These are phyloP conservation scores for Cicer pinnatifidum DNA, from an alignment of 306 rosid genomes.

Conservation along the genomic window DNA sequence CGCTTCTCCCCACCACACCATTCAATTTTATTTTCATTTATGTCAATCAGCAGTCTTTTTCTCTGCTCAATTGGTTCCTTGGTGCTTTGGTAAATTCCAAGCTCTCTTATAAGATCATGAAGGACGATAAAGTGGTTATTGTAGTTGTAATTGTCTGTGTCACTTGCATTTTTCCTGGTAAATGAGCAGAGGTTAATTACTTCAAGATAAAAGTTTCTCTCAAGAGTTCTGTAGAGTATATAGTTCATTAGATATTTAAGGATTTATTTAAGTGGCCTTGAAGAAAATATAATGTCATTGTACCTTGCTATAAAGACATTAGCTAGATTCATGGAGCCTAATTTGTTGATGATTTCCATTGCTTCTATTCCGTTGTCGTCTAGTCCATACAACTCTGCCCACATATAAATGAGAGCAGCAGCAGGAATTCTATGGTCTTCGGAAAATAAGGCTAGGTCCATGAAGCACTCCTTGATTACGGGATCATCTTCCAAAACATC, in stretches of 20 bases:
- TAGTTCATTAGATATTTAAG: background rate
- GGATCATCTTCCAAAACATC: constrained; percentile 51
- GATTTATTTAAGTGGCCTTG: background rate
- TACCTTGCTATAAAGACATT: constrained; percentile 60
- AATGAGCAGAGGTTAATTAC: constrained; percentile 23
- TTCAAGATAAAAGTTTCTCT: background rate
- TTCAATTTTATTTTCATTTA: constrained; percentile 38
- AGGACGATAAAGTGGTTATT: constrained; percentile 53
- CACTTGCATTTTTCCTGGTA: constrained; percentile 57
- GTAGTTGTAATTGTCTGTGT: constrained; percentile 48
- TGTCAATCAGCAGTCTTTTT: constrained; percentile 53
- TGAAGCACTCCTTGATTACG: constrained; percentile 63
- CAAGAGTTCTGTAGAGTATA: background rate
- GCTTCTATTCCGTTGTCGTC: constrained; percentile 49
- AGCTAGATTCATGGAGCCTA: constrained; percentile 55
- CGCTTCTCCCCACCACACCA: constrained; percentile 40
- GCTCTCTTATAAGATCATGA: constrained; percentile 69
- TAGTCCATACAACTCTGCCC: constrained; percentile 54
- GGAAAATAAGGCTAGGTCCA: constrained; percentile 73
- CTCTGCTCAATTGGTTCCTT: constrained; percentile 49
- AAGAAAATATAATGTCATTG: background rate
- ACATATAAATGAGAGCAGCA: constrained; percentile 60
- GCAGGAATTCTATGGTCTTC: constrained; percentile 64
- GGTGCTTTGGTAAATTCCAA: constrained; percentile 53
- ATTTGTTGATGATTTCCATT: constrained; percentile 42